Base-by-base conservation (phyloP, 176 grass and related monocot species). In the Cymbopogon citratus region DNA sequence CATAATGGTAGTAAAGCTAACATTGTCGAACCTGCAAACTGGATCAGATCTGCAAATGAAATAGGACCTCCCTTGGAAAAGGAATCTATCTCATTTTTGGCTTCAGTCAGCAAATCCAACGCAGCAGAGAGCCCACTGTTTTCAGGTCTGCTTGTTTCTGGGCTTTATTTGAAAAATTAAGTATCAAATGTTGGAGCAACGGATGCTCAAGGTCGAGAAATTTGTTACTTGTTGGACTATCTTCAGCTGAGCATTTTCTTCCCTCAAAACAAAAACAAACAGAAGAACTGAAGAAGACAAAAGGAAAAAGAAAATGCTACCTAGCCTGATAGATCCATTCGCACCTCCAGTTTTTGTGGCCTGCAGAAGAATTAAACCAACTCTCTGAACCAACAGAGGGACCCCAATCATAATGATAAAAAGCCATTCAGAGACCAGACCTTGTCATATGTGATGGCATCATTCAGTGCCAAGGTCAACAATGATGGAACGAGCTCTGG, bases 361-460 rank as follows among this genome's bases (percentile, higher is more conserved):
- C 96, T 99, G 9, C n/a, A 80, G 45, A 80, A 69, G 51, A 79
- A 74, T 85, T 85, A 13, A 74, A 51, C 73, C 12, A 39, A 80
- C 16, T 19, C 49, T n/a, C 0, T 43, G 24, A 38, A 63, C 9
- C 23, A 31, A 49, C 16, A 52, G 33, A 71, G 7, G 54, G 3
- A 6, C 46, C 67, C 46, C 80, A 9, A 14, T 12, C 9, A 14
- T 62, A 60, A 24, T 41, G 45, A 29, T 5, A 19, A 7, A 57
- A 69, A 84, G 16, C 2, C 62, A 26, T 76, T 65, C 23, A 72
- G 40, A 83, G 8, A 80, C 2, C 63, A 69, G 8, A 99, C 96
- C 96, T 99, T 99, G 73, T 99, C 96, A 83, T 91, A 99, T 81
- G 96, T 99, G 59, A 93, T 93, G 28, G 89, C 87, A 88, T 95